Evolutionary conservation across 768 basidiomycete species (phyloP).

Genomic region (Chalciporus sphaerocephalus): DNA sequence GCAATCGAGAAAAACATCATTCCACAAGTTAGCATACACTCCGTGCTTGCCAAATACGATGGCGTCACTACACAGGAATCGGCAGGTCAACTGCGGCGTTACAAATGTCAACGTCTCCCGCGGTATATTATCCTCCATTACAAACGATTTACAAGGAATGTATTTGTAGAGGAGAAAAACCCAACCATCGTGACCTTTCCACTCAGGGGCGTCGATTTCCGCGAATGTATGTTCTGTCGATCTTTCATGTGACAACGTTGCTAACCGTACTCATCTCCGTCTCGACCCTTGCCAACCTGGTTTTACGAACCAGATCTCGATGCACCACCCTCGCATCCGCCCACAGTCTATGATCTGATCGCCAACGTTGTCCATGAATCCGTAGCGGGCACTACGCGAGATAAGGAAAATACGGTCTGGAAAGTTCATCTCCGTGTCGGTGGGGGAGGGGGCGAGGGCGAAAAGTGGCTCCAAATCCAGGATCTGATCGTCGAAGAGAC

Average conservation of each 20-base stretch:
- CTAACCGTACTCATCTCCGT: conserved; percentile 20
- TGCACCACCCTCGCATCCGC: conserved; percentile 50
- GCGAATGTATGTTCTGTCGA: conserved; percentile 66
- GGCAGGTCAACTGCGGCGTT: conserved; percentile 77
- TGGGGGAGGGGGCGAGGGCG: conserved; percentile 71
- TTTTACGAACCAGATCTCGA: conserved; percentile 63
- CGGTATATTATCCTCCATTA: conserved; percentile 92
- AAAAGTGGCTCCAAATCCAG: conserved; percentile 96
- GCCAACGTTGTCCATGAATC: conserved; percentile 96
- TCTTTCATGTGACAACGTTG: conserved; percentile 19
- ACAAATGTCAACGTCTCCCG: conserved; percentile 85
- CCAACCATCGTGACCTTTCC: conserved; percentile 99
- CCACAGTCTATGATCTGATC: conserved; percentile 87
- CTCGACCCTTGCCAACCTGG: conserved; percentile 21
- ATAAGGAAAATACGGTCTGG: conserved; percentile 89
- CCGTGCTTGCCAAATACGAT: conserved; percentile 91
- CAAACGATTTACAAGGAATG: conserved; percentile 95
- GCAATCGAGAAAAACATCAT: conserved; percentile 97
- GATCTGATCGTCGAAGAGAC: conserved; percentile 95
- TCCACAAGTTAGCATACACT: conserved; percentile 90
- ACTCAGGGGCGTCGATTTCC: conserved; percentile 85
- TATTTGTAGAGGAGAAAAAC: conserved; percentile 97
- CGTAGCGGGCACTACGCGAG: conserved; percentile 90
- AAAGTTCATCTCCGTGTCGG: conserved; percentile 82
- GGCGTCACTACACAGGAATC: conserved; percentile 90